Evolutionary conservation across 805 yeast species (phyloP).

Genomic region (Wickerhamiella shivajii): DNA sequence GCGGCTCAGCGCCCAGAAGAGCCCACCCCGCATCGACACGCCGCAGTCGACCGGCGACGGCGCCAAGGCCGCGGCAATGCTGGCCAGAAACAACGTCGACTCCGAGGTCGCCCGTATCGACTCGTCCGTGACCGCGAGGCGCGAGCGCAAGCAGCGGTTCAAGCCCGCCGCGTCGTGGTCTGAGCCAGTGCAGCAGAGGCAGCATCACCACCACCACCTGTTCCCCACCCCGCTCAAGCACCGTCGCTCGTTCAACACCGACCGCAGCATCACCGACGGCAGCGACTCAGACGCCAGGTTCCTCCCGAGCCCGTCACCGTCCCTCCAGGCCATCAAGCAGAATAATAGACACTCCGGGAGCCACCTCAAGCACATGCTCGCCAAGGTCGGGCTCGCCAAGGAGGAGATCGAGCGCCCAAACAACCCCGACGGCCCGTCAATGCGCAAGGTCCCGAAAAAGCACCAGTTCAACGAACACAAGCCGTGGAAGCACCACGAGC

Average conservation of each 20-base stretch:
- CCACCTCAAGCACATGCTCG: slow-evolving; percentile 1
- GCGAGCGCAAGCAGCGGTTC: slow-evolving; percentile 9
- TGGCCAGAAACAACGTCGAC: slow-evolving; percentile 15
- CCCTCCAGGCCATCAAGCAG: too few species aligned
- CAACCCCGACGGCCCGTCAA: slow-evolving; percentile 4
- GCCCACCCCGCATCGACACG: not conserved
- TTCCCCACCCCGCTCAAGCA: slow-evolving; percentile 4
- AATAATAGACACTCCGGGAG: too few species aligned
- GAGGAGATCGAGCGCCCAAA: not conserved
- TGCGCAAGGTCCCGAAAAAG: slow-evolving; percentile 29
- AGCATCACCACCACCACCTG: slow-evolving; percentile 7
- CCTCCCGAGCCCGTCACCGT: too few species aligned
- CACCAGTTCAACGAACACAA: slow-evolving; percentile 63
- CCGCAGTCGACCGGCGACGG: slow-evolving; percentile 2
- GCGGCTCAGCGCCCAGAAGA: not conserved
- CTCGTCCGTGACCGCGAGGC: slow-evolving; percentile 8
- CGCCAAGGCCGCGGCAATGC: slow-evolving; percentile 15
- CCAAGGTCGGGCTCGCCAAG: slow-evolving; percentile 3
- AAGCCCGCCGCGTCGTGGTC: slow-evolving; percentile 16
- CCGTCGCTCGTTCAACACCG: slow-evolving; percentile 4
- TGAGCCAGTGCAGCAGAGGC: slow-evolving; percentile 6
- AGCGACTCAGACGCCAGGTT: slow-evolving; percentile 14
- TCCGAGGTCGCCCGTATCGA: slow-evolving; percentile 13
- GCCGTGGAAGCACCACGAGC: slow-evolving; percentile 85
- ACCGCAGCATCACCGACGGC: slow-evolving; percentile 3